These are phyloP conservation scores for Physocladia obscura DNA, from an alignment of 192 early-diverging fungal species.

Conservation along the genomic window DNA sequence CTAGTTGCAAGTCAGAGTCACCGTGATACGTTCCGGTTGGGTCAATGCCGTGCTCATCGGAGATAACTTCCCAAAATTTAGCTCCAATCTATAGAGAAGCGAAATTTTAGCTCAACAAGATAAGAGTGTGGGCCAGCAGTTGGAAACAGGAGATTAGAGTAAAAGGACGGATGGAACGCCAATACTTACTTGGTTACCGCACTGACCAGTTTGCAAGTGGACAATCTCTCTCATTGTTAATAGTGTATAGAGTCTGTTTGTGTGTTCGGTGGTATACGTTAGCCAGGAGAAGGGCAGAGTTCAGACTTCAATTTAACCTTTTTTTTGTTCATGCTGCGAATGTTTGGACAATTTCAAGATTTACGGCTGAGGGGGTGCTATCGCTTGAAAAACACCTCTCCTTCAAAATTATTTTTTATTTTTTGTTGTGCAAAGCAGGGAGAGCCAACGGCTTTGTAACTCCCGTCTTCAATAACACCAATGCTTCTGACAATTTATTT, in stretches of 20 bases:
- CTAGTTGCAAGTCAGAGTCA: constrained; percentile 86
- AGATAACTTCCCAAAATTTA: constrained; percentile 96
- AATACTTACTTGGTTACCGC: constrained; percentile 85
- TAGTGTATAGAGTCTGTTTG: too few species aligned
- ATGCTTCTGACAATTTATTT: neutral
- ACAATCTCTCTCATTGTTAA: constrained; percentile 79
- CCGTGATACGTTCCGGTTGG: constrained; percentile 84
- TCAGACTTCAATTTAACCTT: too few species aligned
- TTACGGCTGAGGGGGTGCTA: neutral
- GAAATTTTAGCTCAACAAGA: too few species aligned
- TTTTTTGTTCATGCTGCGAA: too few species aligned
- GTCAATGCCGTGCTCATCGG: constrained; percentile 88
- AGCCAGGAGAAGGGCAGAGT: too few species aligned
- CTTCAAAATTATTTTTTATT: neutral
- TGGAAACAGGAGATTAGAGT: neutral
- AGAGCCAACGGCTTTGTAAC: constrained; percentile 23
- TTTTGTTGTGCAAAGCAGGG: constrained; percentile 20
- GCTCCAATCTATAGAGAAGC: constrained; percentile 70
- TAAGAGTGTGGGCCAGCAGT: too few species aligned
- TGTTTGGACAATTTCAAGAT: too few species aligned
- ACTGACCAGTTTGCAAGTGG: constrained; percentile 94
- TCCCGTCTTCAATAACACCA: constrained; percentile 9
- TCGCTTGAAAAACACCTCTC: too few species aligned
- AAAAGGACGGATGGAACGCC: neutral
- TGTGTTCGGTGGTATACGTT: too few species aligned